phyloP scores from a whole-genome alignment of 345 rosid genomes.

The Linum trigynum region DNA sequence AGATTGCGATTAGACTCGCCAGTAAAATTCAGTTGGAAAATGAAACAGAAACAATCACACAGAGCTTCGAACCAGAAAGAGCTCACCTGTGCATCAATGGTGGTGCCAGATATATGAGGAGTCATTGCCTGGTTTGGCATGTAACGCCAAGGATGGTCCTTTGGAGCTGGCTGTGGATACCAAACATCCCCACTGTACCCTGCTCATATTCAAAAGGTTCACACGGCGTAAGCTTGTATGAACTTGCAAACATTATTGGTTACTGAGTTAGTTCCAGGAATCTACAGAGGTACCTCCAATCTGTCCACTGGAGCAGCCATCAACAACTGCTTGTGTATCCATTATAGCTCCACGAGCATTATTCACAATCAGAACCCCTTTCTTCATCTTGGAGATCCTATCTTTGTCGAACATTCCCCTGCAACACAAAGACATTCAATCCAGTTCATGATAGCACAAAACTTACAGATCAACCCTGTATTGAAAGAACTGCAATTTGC shows the following conservation, averaged over 20 bases:
- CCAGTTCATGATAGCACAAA: not conserved
- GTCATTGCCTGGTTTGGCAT: constrained; percentile 99
- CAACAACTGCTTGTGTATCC: constrained; percentile 83
- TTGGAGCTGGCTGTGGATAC: constrained; percentile 95
- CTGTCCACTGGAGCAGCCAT: constrained; percentile 74
- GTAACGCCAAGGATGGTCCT: constrained; percentile 97
- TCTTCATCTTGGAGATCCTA: constrained; percentile 71
- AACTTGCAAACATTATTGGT: not conserved
- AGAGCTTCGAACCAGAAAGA: not conserved
- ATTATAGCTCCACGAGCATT: constrained; percentile 95
- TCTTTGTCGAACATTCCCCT: constrained; percentile 81
- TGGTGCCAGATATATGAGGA: constrained; percentile 96
- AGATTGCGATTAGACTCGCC: not conserved
- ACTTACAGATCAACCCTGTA: not conserved
- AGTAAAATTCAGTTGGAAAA: not conserved
- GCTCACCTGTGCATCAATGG: constrained; percentile 82
- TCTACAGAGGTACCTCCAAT: constrained; percentile 45
- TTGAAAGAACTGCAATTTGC: not conserved
- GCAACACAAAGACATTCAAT: constrained; percentile 7
- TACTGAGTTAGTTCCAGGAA: not conserved
- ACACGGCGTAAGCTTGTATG: not conserved
- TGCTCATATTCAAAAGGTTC: constrained; percentile 6
- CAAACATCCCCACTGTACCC: constrained; percentile 97
- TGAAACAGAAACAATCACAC: not conserved
- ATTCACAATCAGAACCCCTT: constrained; percentile 78